Percentiles rank a stretch among this genome's conserved stretches.
These are phyloP conservation scores for Dentipellis sp. DNA, from an alignment of 768 basidiomycete species.

Conservation along the genomic window DNA sequence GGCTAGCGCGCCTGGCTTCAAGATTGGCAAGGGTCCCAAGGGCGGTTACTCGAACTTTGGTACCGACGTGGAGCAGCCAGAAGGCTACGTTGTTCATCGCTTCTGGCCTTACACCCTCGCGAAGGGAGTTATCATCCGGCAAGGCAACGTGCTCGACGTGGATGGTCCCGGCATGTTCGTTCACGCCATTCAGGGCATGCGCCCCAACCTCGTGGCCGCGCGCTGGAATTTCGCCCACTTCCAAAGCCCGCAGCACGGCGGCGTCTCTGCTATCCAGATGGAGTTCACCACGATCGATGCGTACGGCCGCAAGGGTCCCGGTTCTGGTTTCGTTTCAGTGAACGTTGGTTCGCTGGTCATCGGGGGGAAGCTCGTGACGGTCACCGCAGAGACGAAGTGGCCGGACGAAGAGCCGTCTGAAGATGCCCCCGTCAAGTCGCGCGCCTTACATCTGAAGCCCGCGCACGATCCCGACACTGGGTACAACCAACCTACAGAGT, in stretches of 20 bases:
- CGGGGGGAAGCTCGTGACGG: conserved; percentile 62
- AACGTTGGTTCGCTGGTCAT: conserved; percentile 83
- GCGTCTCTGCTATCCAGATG: conserved; percentile 88
- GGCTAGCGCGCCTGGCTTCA: conserved; percentile 73
- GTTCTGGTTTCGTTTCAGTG: conserved; percentile 75
- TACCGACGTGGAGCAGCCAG: conserved; percentile 51
- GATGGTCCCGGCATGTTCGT: conserved; percentile 78
- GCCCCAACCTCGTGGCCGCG: conserved; percentile 86
- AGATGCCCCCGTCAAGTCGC: conserved; percentile 45
- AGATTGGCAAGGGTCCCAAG: conserved; percentile 78
- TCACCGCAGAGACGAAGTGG: conserved; percentile 77
- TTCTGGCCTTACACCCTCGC: conserved; percentile 75
- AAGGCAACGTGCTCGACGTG: conserved; percentile 48
- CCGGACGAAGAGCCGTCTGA: conserved; percentile 46
- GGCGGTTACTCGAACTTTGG: conserved; percentile 92
- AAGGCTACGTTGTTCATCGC: conserved; percentile 82
- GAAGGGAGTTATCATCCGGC: conserved; percentile 57
- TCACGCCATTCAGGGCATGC: conserved; percentile 97
- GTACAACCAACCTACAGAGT: conserved; percentile 61
- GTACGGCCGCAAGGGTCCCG: conserved; percentile 71
- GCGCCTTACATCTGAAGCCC: conserved; percentile 53
- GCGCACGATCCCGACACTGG: conserved; percentile 70
- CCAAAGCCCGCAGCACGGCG: conserved; percentile 62
- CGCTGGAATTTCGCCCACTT: conserved; percentile 96
- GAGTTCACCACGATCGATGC: conserved; percentile 81